A percentile compares a stretch with the other conserved stretches of the same genome.
Conservation (phyloP, 176 grass and related monocot species). For the Bromus sterilis region DNA sequence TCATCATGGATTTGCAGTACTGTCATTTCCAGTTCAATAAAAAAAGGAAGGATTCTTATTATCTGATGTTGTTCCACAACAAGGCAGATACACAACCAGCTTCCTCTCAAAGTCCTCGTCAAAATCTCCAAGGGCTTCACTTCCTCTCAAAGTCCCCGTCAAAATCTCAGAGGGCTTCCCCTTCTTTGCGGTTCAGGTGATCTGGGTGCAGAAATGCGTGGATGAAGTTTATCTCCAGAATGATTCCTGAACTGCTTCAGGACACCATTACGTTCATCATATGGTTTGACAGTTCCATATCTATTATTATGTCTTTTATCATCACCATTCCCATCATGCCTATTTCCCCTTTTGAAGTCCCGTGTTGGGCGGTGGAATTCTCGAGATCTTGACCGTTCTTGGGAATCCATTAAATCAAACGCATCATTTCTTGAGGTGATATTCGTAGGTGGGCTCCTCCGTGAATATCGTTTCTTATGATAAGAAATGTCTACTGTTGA, state of each 20-base stretch:
- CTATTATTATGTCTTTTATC: slow-evolving; percentile 35
- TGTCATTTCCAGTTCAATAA: slow-evolving; percentile 18
- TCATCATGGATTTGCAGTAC: not conserved
- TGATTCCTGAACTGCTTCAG: slow-evolving; percentile 39
- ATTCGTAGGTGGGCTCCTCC: slow-evolving; percentile 43
- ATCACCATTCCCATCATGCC: slow-evolving; percentile 30
- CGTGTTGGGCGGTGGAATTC: slow-evolving; percentile 43
- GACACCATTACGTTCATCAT: slow-evolving; percentile 39
- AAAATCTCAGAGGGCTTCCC: slow-evolving; percentile 48
- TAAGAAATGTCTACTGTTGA: slow-evolving; percentile 48
- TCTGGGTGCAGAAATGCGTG: slow-evolving; percentile 36
- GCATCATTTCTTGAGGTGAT: slow-evolving; percentile 29
- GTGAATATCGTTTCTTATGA: slow-evolving; percentile 40
- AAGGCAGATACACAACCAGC: slow-evolving; percentile 29
- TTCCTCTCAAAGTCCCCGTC: slow-evolving; percentile 31
- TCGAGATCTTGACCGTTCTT: slow-evolving; percentile 42
- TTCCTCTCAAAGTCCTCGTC: slow-evolving; percentile 36
- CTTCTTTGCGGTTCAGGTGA: slow-evolving; percentile 42
- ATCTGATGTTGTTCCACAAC: slow-evolving; percentile 31
- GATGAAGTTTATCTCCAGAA: slow-evolving; percentile 41
- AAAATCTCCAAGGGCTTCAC: slow-evolving; percentile 48
- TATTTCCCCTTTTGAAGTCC: slow-evolving; percentile 46
- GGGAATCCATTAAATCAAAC: slow-evolving; percentile 39
- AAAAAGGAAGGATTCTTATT: slow-evolving; percentile 37
- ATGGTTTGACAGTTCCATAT: slow-evolving; percentile 44